Evolutionary conservation across 495 filamentous ascomycete genomes (phyloP).

Genomic region (Penicillium riverlandense): DNA sequence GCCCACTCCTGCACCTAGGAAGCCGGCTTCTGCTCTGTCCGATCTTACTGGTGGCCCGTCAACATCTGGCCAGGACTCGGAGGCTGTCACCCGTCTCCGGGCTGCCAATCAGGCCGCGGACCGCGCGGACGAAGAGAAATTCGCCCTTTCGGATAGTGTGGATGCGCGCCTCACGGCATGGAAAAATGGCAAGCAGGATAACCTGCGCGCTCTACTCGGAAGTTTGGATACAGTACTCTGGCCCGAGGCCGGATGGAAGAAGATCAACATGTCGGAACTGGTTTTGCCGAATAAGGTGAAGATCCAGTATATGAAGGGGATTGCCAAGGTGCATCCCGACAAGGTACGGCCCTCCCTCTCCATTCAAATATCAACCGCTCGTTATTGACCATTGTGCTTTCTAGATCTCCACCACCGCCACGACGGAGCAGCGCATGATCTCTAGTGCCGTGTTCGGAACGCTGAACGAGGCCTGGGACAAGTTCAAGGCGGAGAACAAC

Average conservation of each 20-base stretch:
- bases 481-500: slow-evolving; percentile 86
- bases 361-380: background rate
- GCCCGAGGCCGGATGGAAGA: slow-evolving; percentile 92
- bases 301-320: slow-evolving; percentile 97
- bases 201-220: slow-evolving; percentile 79
- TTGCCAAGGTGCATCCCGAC: slow-evolving; percentile 96
- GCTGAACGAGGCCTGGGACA: slow-evolving; percentile 97
- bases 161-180: slow-evolving; percentile 70
- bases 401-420: slow-evolving; percentile 78
- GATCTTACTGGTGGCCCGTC: slow-evolving; percentile 28
- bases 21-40: slow-evolving; percentile 36
- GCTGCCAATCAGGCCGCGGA: slow-evolving; percentile 78
- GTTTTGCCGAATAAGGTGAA: slow-evolving; percentile 89
- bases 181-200: slow-evolving; percentile 86
- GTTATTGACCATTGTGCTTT: background rate
- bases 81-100: slow-evolving; percentile 71
- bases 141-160: slow-evolving; percentile 77
- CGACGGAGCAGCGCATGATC: slow-evolving; percentile 92
- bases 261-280: slow-evolving; percentile 86
- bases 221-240: slow-evolving; percentile 87
- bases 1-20: slow-evolving; percentile 28
- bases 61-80: slow-evolving; percentile 24
- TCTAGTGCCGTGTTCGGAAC: slow-evolving; percentile 84
- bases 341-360: slow-evolving; percentile 60
- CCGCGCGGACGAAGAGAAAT: slow-evolving; percentile 81